phyloP scores from a whole-genome alignment of 2,329 filamentous ascomycete species.

The Neurospora crassa region DNA sequence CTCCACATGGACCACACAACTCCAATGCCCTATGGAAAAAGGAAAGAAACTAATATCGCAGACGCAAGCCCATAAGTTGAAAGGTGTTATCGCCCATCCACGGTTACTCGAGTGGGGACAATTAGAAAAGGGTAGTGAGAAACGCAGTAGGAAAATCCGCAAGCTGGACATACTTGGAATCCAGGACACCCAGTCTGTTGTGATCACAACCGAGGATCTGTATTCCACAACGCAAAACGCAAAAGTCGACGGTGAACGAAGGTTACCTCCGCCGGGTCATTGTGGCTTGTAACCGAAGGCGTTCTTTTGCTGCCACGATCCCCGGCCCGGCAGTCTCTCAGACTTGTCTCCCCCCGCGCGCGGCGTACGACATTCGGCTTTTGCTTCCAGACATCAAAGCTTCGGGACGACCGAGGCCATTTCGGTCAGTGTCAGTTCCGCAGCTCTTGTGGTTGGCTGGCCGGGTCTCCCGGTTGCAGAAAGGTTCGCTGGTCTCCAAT shows the following conservation, averaged over 20 bases:
- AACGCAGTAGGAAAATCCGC: not conserved
- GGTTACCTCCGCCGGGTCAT: not conserved
- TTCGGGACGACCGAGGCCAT: not conserved
- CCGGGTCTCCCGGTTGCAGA: not conserved
- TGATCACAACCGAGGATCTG: not conserved
- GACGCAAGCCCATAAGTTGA: not conserved
- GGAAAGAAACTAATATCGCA: not conserved
- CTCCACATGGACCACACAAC: not conserved
- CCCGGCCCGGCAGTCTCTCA: not conserved
- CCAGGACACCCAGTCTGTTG: not conserved
- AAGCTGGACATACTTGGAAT: not conserved
- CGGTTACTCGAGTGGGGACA: not conserved
- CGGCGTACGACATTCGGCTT: not conserved
- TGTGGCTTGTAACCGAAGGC: not conserved
- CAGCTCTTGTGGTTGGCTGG: not conserved
- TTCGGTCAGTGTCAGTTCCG: not conserved
- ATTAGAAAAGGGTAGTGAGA: not conserved
- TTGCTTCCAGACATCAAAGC: not conserved
- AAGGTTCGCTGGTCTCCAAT: not conserved
- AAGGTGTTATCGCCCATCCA: not conserved
- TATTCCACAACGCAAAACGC: not conserved
- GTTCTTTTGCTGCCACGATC: not conserved
- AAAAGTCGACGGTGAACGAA: not conserved
- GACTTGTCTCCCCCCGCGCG: not conserved
- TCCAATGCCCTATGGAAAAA: not conserved